These are phyloP conservation scores for Leccinum sublutescens DNA, from an alignment of 768 basidiomycete genomes.

Conservation along the genomic window DNA sequence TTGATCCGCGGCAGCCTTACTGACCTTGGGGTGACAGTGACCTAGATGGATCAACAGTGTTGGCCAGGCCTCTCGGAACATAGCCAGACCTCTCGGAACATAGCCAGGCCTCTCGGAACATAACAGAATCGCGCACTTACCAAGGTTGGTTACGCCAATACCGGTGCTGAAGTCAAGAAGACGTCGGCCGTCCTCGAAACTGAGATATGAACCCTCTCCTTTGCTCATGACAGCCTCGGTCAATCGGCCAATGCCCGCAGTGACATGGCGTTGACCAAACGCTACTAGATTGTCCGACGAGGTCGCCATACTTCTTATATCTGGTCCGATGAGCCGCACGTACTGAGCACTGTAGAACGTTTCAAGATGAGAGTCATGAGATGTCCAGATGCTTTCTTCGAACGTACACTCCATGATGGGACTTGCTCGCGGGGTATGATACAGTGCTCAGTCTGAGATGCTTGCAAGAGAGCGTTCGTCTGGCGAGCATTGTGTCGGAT, in stretches of 20 bases:
- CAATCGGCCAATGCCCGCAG: conserved; percentile 41
- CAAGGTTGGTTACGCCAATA: conserved; percentile 84
- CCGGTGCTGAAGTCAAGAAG: conserved; percentile 86
- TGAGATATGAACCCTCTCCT: conserved; percentile 72
- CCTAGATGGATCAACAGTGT: conserved; percentile 41
- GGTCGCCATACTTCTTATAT: conserved; percentile 21
- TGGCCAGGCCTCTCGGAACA: background rate
- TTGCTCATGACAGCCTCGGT: conserved; percentile 59
- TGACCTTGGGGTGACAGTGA: conserved; percentile 85
- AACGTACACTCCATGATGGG: conserved; percentile 15
- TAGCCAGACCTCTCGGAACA: background rate
- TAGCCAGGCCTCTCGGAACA: background rate
- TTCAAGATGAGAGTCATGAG: background rate
- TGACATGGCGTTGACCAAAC: conserved; percentile 46
- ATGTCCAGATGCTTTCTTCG: background rate
- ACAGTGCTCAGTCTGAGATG: background rate
- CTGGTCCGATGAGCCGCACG: background rate
- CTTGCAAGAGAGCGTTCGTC: conserved; percentile 7
- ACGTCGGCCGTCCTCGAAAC: conserved; percentile 67
- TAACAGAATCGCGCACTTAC: conserved; percentile 36
- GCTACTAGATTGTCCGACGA: conserved; percentile 24
- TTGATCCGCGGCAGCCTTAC: conserved; percentile 86
- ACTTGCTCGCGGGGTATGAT: background rate
- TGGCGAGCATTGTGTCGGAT: conserved; percentile 11
- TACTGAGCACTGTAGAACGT: background rate